Evolutionary conservation across 1,139 yeast genomes (phyloP), one percentile per base, ranked within the genome.

Genomic region (Petasospora fabianii): DNA sequence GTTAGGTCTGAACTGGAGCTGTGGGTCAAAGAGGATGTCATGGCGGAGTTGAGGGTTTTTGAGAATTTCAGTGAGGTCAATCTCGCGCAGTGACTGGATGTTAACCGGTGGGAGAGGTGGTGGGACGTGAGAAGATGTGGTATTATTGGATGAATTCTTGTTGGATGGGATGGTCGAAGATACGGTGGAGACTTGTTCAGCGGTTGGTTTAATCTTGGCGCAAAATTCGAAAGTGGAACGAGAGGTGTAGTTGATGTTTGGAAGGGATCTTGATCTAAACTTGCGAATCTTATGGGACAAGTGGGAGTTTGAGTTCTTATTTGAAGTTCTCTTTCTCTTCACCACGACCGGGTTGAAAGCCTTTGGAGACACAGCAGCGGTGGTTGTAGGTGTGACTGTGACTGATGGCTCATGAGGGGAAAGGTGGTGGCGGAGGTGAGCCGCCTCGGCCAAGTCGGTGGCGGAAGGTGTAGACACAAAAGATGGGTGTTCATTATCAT

Each of bases 21-120:
- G 87, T 14, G 97, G 95, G 64, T 90, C 97, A 59, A 90, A 90
- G 20, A 87, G 72, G 43, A 90, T 86, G 58, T 90, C 97, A 60
- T 90, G 97, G 48, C 97, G 76, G 43, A 90, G 69, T 61, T 87
- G 96, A 8, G 96, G 96, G 62, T 90, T 90, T 58, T 85, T 85
- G 54, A 90, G 71, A 41, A 92, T 88, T 57, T 88, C 96, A 47
- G 84, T 86, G 39, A 90, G 66, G 56, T 90, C 97, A 44, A 90
- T 85, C 60, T 88, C 96, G 51, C 83, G 78, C 51, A 90, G 70
- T 30, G 88, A 80, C 55, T 84, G 92, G 41, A 86, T 67, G 60
- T 86, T 87, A 42, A 88, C 90, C 1, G 96, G 96, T 2, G 97
- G 97, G 27, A 62, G 49, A 5, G 65, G 64, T 11, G 49, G 43